Evolutionary conservation across 805 yeast species (phyloP).

Genomic region (Ogataea zsoltii): DNA sequence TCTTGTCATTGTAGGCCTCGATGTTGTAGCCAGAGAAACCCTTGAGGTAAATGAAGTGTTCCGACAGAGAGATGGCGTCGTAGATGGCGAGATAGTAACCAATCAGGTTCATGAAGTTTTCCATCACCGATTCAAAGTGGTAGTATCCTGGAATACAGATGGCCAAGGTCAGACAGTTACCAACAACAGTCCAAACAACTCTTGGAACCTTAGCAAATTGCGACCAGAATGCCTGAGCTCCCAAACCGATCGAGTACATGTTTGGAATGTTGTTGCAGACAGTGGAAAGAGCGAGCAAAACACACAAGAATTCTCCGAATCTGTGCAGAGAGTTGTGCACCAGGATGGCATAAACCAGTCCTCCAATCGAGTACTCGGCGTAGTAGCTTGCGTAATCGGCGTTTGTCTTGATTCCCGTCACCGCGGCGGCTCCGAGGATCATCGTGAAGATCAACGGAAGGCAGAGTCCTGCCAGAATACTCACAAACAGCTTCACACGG

Average conservation of each 20-base stretch:
- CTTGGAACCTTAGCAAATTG: slow-evolving; percentile 76
- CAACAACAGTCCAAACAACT: slow-evolving; percentile 75
- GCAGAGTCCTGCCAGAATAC: slow-evolving; percentile 62
- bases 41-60: slow-evolving; percentile 77
- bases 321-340: slow-evolving; percentile 81
- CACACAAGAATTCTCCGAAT: slow-evolving; percentile 89
- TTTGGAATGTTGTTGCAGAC: slow-evolving; percentile 92
- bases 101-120: slow-evolving; percentile 86
- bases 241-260: slow-evolving; percentile 86
- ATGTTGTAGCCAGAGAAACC: slow-evolving; percentile 64
- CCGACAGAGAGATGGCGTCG: slow-evolving; percentile 71
- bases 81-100: slow-evolving; percentile 90
- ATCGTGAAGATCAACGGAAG: slow-evolving; percentile 71
- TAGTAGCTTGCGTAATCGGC: slow-evolving; percentile 52
- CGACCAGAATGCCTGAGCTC: slow-evolving; percentile 84
- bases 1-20: slow-evolving; percentile 57
- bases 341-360: slow-evolving; percentile 75
- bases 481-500: slow-evolving; percentile 58
- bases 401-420: slow-evolving; percentile 59
- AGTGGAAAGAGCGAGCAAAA: slow-evolving; percentile 79
- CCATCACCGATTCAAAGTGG: slow-evolving; percentile 69
- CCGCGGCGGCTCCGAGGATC: slow-evolving; percentile 85
- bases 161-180: slow-evolving; percentile 76
- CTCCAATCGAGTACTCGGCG: slow-evolving; percentile 65
- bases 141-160: slow-evolving; percentile 88